Base-by-base conservation (phyloP, 345 rosid species). In the Theobroma cacao region DNA sequence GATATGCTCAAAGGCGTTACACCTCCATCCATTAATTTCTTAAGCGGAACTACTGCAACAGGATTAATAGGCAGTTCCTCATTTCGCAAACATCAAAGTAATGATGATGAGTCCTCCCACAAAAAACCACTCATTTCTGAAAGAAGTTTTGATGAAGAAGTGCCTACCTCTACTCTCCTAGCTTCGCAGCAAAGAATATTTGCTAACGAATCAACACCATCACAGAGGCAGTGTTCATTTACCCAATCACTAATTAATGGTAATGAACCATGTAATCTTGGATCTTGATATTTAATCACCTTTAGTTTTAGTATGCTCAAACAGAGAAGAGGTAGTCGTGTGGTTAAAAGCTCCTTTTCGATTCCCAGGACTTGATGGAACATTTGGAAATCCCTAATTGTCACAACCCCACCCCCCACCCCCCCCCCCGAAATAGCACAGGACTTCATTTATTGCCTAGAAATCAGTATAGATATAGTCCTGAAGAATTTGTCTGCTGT, bases 171-270 rank as follows among this genome's bases (percentile, higher is more conserved):
- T 71, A 31, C 24, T 50, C 60, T 31, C 41, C 12, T 22, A 10
- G 59, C 26, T 52, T 50, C 17, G 9, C 41, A 10, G 43, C 28
- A 50, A 71, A 70, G 40, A 48, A 20, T 50, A 30, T 71, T 18
- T 50, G 34, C 4, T 24, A 30, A 11, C 3, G 75, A 30, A 50
- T 71, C 43, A 12, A 31, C 14, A 71, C 18, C 60, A n/a, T 50
- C 58, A 30, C 43, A 71, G 60, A 71, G 20, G 40, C 41, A 31
- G 5, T 48, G 75, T 71, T 71, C 60, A 31, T 71, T 71, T 18
- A 50, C 53, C 75, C 75, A 71, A 50, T 60, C 75, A 48, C 60
- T 71, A 50, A 36, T 71, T 50, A 71, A 71, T 71, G 75, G 75
- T 71, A 71, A 69, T 26, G 7, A 28, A 45, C 55, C 38, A 4